These are phyloP conservation scores for Metschnikowia peoriensis DNA, from an alignment of 805 yeast species.

Conservation along the genomic window DNA sequence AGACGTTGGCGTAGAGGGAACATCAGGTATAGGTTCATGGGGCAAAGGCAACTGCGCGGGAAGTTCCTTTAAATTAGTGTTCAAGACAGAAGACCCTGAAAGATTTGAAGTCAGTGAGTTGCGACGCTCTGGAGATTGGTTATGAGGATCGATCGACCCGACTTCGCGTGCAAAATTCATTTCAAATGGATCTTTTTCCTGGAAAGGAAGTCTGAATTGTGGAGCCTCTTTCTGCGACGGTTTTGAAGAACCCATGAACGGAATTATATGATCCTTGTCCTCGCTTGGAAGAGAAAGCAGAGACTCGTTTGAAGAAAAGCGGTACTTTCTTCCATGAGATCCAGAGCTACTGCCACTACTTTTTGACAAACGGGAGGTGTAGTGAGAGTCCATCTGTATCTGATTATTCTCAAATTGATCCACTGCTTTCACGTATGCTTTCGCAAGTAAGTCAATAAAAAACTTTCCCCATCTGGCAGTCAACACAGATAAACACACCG, in stretches of 20 bases:
- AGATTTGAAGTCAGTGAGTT: constrained; percentile 10
- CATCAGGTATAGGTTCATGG: constrained; percentile 46
- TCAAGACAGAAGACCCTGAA: constrained; percentile 16
- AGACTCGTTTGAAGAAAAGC: constrained; percentile 3
- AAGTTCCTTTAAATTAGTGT: constrained; percentile 29
- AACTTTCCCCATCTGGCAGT: constrained; percentile 77
- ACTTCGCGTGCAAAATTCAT: constrained; percentile 10
- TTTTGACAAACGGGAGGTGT: constrained; percentile 10
- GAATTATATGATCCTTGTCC: constrained; percentile 17
- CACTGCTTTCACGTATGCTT: constrained; percentile 62
- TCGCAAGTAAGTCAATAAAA: constrained; percentile 59
- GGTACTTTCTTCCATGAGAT: not conserved
- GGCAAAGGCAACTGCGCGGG: constrained; percentile 64
- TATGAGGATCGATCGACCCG: constrained; percentile 28
- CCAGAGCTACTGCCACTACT: constrained; percentile 13
- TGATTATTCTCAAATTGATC: constrained; percentile 34
- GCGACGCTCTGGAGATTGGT: constrained; percentile 10
- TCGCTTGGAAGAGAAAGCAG: constrained; percentile 9
- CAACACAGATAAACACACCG: constrained; percentile 58
- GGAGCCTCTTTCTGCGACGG: constrained; percentile 44
- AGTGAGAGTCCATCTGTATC: constrained; percentile 14
- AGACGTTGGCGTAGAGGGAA: constrained; percentile 35
- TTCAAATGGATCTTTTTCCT: constrained; percentile 34
- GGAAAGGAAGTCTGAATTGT: constrained; percentile 68
- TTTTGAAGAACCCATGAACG: constrained; percentile 23